These are phyloP conservation scores for Aspergillus sp. DNA, from an alignment of 2,329 filamentous ascomycete species.

Conservation along the genomic window DNA sequence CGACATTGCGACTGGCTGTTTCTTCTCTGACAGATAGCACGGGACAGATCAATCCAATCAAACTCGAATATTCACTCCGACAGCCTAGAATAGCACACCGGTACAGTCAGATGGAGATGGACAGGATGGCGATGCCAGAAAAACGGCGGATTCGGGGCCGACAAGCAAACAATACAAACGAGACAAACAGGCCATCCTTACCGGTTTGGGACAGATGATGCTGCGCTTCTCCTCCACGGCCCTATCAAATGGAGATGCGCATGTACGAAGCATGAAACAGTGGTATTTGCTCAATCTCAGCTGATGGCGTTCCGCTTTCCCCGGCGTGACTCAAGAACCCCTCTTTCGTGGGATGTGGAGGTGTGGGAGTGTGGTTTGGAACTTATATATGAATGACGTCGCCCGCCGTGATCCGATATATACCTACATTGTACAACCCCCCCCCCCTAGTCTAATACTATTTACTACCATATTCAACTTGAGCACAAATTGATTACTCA, in stretches of 20 bases:
- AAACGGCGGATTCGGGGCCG: background rate
- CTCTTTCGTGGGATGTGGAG: background rate
- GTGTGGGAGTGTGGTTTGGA: background rate
- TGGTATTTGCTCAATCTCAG: no score
- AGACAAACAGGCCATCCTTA: slow-evolving; percentile 20
- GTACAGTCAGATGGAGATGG: background rate
- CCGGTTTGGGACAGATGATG: background rate
- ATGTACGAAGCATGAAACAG: no score
- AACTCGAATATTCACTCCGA: background rate
- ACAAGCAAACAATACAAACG: slow-evolving; percentile 14
- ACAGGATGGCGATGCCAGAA: background rate
- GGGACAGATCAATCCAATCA: background rate
- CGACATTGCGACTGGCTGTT: slow-evolving; percentile 36
- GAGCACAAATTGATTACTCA: background rate
- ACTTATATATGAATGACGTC: slow-evolving; percentile 10
- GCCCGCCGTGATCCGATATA: background rate
- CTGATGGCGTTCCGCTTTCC: background rate
- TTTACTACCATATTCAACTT: background rate
- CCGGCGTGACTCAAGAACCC: background rate
- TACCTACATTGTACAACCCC: background rate
- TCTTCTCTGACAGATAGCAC: background rate
- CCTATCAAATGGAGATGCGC: background rate
- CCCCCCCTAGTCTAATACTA: background rate
- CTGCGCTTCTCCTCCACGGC: background rate
- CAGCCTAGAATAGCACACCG: no score